Percentiles rank a stretch among this genome's conserved stretches.
phyloP scores from a whole-genome alignment of 2,329 filamentous ascomycete species.

The Plectosphaerella plurivora region DNA sequence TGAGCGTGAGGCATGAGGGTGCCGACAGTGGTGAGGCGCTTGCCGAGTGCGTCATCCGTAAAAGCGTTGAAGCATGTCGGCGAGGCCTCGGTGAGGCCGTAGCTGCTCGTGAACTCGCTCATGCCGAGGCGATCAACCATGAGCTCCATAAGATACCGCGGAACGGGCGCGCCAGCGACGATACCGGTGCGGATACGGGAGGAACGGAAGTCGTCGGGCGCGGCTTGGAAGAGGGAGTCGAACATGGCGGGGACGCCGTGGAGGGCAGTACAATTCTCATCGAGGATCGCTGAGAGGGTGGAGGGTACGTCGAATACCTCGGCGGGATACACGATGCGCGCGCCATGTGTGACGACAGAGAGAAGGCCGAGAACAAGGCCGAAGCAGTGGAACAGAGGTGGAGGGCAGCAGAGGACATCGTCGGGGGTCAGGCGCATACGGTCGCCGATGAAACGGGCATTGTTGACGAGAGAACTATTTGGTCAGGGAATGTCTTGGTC shows the following conservation, averaged over 20 bases:
- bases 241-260: conserved; percentile 86
- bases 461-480: conserved; percentile 57
- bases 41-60: conserved; percentile 64
- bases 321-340: conserved; percentile 70
- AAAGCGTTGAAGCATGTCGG: conserved; percentile 80
- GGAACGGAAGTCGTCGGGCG: conserved; percentile 36
- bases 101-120: conserved; percentile 67
- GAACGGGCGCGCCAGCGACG: conserved; percentile 74
- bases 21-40: conserved; percentile 67
- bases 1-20: conserved; percentile 70
- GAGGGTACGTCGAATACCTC: conserved; percentile 68
- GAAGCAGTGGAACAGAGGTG: conserved; percentile 83
- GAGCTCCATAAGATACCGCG: conserved; percentile 68
- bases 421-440: conserved; percentile 63
- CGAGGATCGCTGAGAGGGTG: conserved; percentile 61
- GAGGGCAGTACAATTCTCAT: conserved; percentile 67
- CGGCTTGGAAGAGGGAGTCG: conserved; percentile 55
- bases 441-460: conserved; percentile 67
- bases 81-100: conserved; percentile 72
- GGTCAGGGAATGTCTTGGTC: background rate
- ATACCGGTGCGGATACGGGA: conserved; percentile 67
- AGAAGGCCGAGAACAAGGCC: conserved; percentile 74
- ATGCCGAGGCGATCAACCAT: conserved; percentile 70
- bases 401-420: conserved; percentile 75
- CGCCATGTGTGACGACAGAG: conserved; percentile 68